Percentiles rank a stretch among this genome's conserved stretches.
These are phyloP conservation scores for Dillenia suffruticosa DNA, from an alignment of 164 flowering plant species.

Conservation along the genomic window DNA sequence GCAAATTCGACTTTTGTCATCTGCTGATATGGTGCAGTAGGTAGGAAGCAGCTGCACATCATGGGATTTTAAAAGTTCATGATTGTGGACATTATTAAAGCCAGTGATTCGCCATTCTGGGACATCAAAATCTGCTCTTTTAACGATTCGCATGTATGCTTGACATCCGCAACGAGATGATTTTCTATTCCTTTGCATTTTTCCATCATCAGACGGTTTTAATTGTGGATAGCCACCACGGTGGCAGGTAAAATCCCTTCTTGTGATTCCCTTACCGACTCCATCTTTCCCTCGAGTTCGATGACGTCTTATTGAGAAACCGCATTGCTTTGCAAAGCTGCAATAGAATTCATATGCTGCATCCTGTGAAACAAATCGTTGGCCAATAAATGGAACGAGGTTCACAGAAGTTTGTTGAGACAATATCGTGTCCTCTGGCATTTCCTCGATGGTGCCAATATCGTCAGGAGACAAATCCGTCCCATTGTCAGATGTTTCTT, in stretches of 20 bases:
- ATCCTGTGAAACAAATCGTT: constrained; percentile 82
- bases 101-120: constrained; percentile 90
- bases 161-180: constrained; percentile 87
- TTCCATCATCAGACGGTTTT: constrained; percentile 68
- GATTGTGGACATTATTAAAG: constrained; percentile 74
- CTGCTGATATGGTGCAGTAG: constrained; percentile 54
- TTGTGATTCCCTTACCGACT: constrained; percentile 71
- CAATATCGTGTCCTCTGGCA: constrained; percentile 64
- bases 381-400: constrained; percentile 80
- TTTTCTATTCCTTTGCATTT: constrained; percentile 72
- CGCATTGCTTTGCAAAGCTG: constrained; percentile 83
- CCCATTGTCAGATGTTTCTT: constrained; percentile 61
- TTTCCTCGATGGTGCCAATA: constrained; percentile 54
- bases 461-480: constrained; percentile 65
- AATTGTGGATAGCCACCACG: constrained; percentile 77
- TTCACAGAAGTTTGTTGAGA: constrained; percentile 75
- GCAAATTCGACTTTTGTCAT: constrained; percentile 78
- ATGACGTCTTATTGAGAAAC: constrained; percentile 81
- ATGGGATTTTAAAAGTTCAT: constrained; percentile 60
- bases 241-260: constrained; percentile 87
- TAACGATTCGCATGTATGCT: constrained; percentile 80
- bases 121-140: constrained; percentile 66
- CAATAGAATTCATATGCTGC: constrained; percentile 87
- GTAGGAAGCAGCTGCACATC: constrained; percentile 61
- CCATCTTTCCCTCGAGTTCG: constrained; percentile 90